Base-by-base conservation (phyloP, 805 yeast species). In the Blastobotrys muscicola region DNA sequence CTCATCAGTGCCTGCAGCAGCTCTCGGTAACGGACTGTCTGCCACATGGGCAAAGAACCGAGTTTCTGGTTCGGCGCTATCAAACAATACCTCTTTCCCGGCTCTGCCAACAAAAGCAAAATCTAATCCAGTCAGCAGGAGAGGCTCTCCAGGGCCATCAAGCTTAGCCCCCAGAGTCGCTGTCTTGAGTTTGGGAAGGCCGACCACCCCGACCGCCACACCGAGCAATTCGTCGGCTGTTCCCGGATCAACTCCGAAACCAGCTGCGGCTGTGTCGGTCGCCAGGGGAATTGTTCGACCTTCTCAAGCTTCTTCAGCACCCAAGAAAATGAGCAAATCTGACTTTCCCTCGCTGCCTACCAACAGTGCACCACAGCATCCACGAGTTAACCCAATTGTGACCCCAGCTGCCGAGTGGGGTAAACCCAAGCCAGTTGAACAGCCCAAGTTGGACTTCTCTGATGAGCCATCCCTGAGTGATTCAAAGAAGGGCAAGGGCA, bases 291-390 rank as follows among this genome's bases (percentile, higher is more conserved):
- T 20, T 33, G 35, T 23, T 11, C 31, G 36, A 29, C 29, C 35
- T 30, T 9, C 37, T 10, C 34, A 14, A 33, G n/a, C n/a, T n/a
- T 34, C 26, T 4, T 20, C 26, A 20, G 6, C 37, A 10, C 6
- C 13, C 20, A 34, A 34, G 37, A 6, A 39, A 32, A 10, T 55
- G 10, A 43, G 59, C 29, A 62, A 58, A 2, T 43, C 56, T 3
- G 61, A 71, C 48, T 74, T 78, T 54, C 83, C 84, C 3, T 68
- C 75, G 0, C 57, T 73, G 36, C 55, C 51, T 7, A n/a, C 43
- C 11, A 65, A 72, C 35, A 58, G 58, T 34, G 58, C 55, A 32
- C 64, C 60, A 46, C 65, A 69, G 52, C 36, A 15, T 70, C 33
- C 61, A 50, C 55, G 61, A 1, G 50, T 50, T 61, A 67, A n/a